These are phyloP conservation scores for Mytilinidion resinicola DNA, from an alignment of 495 filamentous ascomycete species.

Conservation along the genomic window DNA sequence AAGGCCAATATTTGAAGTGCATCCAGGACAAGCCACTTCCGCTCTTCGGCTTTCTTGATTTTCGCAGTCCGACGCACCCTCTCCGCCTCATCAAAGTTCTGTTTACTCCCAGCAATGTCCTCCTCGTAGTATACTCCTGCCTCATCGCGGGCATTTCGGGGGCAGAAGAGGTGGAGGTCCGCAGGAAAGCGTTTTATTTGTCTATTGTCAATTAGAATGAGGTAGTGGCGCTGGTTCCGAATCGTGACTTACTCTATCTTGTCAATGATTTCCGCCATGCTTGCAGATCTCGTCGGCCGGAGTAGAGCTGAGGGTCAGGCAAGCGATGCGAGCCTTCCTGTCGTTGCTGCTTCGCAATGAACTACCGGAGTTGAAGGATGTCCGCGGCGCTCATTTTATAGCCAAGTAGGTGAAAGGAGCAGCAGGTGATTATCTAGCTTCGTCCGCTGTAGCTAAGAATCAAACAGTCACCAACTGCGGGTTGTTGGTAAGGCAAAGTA, in stretches of 20 bases:
- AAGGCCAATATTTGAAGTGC: slow-evolving; percentile 64
- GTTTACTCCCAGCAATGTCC: slow-evolving; percentile 21
- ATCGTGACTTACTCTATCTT: slow-evolving; percentile 19
- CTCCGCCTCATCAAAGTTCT: slow-evolving; percentile 10
- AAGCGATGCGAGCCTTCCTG: background rate
- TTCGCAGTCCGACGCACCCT: slow-evolving; percentile 16
- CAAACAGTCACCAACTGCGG: too few relatives aligned
- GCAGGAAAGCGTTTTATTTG: slow-evolving; percentile 29
- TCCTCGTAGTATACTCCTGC: slow-evolving; percentile 32
- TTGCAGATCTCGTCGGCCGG: background rate
- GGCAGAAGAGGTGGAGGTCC: slow-evolving; percentile 38
- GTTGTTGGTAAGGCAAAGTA: too few relatives aligned
- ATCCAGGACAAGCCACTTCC: slow-evolving; percentile 54
- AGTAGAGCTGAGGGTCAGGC: background rate
- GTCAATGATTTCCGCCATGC: slow-evolving; percentile 28
- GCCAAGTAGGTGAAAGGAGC: background rate
- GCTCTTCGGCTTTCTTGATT: slow-evolving; percentile 43
- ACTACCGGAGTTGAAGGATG: background rate
- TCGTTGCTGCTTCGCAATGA: background rate
- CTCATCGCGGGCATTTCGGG: slow-evolving; percentile 29
- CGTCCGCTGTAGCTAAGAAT: too few relatives aligned
- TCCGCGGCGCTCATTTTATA: background rate
- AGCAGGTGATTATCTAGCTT: too few relatives aligned
- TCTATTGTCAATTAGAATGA: slow-evolving; percentile 18
- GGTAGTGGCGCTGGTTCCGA: background rate